Evolutionary conservation across 495 filamentous ascomycete species (phyloP).

Genomic region (Aspergillus avenaceus): DNA sequence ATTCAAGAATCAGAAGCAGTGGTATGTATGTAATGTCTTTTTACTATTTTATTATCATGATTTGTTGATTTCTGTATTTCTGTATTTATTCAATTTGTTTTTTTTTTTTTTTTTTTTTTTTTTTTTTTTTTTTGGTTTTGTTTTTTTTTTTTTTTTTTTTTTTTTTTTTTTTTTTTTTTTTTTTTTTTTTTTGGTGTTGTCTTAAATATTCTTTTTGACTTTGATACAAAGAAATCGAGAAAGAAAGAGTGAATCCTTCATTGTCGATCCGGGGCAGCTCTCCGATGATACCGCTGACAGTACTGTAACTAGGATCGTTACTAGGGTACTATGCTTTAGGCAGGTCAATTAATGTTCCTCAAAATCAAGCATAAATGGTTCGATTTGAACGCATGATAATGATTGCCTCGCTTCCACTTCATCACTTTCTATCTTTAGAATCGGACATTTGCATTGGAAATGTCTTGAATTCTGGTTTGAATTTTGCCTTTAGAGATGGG

Average conservation of each 20-base stretch:
- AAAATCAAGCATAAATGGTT: background rate
- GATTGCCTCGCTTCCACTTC: background rate
- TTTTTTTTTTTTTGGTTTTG: no score
- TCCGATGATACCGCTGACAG: conserved; percentile 1
- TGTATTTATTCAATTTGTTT: no score
- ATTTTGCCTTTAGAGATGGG: background rate
- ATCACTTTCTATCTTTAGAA: conserved; percentile 3
- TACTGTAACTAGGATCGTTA: background rate
- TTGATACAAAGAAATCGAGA: background rate
- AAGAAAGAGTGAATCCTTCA: background rate
- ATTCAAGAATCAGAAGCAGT: no score
- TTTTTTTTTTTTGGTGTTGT: no score
- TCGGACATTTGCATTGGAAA: background rate
- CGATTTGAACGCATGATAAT: background rate
- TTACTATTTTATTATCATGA: no score
- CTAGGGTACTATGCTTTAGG: background rate
- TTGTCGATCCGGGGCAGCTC: conserved; percentile 20
- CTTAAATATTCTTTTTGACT: no score
- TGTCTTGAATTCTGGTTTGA: conserved; percentile 2
- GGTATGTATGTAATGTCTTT: no score
- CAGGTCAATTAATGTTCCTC: no score
- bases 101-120: background rate
- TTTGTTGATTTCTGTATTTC: no score
- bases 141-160: no score
- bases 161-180: no score